Evolutionary conservation across 768 basidiomycete species (phyloP).

Genomic region (Kwoniella heveanensis): DNA sequence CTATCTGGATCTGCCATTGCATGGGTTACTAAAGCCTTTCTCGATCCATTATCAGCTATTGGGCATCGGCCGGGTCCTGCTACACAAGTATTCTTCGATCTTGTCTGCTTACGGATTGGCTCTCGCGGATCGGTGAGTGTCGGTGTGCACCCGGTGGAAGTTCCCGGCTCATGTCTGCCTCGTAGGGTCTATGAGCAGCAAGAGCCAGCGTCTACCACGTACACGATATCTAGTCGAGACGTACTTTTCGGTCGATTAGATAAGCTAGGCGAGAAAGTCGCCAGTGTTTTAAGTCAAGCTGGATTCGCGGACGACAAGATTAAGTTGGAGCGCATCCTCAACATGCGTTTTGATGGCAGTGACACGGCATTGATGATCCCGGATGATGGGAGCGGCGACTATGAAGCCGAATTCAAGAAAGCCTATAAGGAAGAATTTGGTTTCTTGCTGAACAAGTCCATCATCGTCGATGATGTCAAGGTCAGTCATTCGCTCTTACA

Average conservation of each 20-base stretch:
- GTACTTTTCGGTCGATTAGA: conserved; percentile 70
- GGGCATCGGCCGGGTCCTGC: conserved; percentile 25
- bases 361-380: conserved; percentile 85
- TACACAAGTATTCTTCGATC: conserved; percentile 77
- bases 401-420: conserved; percentile 73
- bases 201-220: conserved; percentile 82
- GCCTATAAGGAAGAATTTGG: conserved; percentile 86
- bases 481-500: no score
- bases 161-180: no score
- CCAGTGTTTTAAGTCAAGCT: conserved; percentile 68
- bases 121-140: conserved; percentile 48
- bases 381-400: conserved; percentile 66
- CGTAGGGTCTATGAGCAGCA: conserved; percentile 64
- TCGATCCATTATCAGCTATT: background rate
- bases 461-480: conserved; percentile 92
- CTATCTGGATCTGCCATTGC: no score
- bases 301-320: conserved; percentile 76
- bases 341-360: conserved; percentile 48
- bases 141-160: no score
- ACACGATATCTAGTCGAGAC: conserved; percentile 62
- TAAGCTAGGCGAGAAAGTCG: conserved; percentile 67
- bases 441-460: conserved; percentile 81
- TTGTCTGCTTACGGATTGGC: conserved; percentile 91
- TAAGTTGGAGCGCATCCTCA: conserved; percentile 66
- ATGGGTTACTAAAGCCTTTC: background rate